These are phyloP conservation scores for Kodamaea suecica DNA, from an alignment of 1,139 yeast species.

Conservation along the genomic window DNA sequence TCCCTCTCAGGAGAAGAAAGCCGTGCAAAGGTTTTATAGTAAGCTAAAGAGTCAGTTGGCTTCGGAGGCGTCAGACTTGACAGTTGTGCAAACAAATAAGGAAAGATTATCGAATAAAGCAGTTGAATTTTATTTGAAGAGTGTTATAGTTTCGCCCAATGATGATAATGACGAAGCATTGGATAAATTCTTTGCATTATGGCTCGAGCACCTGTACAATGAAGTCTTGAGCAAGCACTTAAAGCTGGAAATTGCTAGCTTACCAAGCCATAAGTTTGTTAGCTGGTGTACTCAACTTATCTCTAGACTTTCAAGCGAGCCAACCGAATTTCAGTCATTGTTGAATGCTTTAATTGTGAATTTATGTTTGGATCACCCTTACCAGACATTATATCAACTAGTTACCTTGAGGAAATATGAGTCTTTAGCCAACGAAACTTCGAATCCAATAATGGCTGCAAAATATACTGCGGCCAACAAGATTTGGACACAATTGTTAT, in stretches of 20 bases:
- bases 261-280: conserved; percentile 62
- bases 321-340: conserved; percentile 51
- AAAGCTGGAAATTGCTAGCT: conserved; percentile 26
- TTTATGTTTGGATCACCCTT: conserved; percentile 65
- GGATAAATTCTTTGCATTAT: conserved; percentile 79
- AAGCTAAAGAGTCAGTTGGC: conserved; percentile 47
- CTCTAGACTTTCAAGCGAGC: conserved; percentile 59
- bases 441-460: conserved; percentile 36
- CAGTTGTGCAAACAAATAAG: conserved; percentile 33
- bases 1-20: conserved; percentile 43
- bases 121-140: conserved; percentile 55
- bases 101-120: conserved; percentile 53
- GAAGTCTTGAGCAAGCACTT: conserved; percentile 37
- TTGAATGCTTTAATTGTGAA: conserved; percentile 49
- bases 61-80: conserved; percentile 49
- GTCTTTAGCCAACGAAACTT: conserved; percentile 24
- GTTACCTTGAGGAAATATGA: conserved; percentile 54
- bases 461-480: conserved; percentile 51
- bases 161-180: conserved; percentile 53
- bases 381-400: conserved; percentile 69
- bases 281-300: conserved; percentile 84
- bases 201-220: conserved; percentile 63
- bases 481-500: conserved; percentile 38
- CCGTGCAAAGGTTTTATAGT: conserved; percentile 49
- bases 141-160: conserved; percentile 33